Percentiles rank a stretch among this genome's conserved stretches.
Evolutionary conservation across 768 basidiomycete genomes (phyloP).

Genomic region (Suillus placidus): DNA sequence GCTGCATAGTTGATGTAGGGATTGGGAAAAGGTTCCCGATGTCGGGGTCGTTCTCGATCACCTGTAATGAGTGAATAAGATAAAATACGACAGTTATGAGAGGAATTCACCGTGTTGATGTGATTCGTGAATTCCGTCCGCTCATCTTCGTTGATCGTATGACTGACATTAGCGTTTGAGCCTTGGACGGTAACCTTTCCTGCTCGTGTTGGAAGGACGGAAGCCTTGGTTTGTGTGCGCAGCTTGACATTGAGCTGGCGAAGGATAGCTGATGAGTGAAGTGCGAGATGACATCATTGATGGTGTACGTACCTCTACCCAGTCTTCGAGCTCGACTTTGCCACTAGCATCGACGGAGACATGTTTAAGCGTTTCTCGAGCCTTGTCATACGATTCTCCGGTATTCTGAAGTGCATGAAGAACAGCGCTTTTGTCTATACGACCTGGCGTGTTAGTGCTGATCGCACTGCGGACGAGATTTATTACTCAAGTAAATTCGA

Average conservation of each 20-base stretch:
- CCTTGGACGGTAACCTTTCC: constrained; percentile 95
- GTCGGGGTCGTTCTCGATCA: constrained; percentile 89
- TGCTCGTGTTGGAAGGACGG: constrained; percentile 61
- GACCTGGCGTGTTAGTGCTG: constrained; percentile 77
- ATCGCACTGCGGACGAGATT: constrained; percentile 53
- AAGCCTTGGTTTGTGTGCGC: constrained; percentile 48
- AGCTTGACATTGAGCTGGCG: constrained; percentile 81
- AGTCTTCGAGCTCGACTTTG: constrained; percentile 96
- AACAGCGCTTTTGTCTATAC: constrained; percentile 81
- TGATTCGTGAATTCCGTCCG: constrained; percentile 96
- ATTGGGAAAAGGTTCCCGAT: constrained; percentile 84
- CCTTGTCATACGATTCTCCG: constrained; percentile 91
- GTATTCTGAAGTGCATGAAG: constrained; percentile 75
- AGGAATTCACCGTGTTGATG: constrained; percentile 82
- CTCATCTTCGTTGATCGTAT: constrained; percentile 98
- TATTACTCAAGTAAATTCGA: constrained; percentile 8
- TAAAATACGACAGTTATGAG: not conserved
- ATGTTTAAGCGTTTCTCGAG: constrained; percentile 87
- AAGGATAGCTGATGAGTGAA: constrained; percentile 15
- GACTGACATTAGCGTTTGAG: constrained; percentile 92
- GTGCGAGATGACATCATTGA: constrained; percentile 26
- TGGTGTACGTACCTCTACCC: constrained; percentile 81
- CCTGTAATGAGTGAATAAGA: constrained; percentile 47
- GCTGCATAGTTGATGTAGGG: constrained; percentile 95
- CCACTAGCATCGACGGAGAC: constrained; percentile 95